These are phyloP conservation scores for Secale cereale DNA, from an alignment of 176 grass and related monocot genomes.

Conservation along the genomic window DNA sequence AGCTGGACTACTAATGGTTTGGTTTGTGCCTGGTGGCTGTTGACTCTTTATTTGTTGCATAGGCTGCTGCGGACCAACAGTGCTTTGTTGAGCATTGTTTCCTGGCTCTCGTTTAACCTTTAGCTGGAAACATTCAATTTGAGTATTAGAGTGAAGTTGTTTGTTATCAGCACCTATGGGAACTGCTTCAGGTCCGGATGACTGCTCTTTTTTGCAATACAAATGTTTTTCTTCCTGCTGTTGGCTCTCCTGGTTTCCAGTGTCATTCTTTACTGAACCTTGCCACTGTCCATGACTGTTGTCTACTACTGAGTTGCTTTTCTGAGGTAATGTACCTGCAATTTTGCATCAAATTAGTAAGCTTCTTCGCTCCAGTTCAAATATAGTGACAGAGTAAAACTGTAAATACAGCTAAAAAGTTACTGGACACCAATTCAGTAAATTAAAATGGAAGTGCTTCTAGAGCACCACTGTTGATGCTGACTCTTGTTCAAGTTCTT, in stretches of 20 bases:
- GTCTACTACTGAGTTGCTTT: conserved; percentile 45
- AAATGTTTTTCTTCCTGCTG: conserved; percentile 46
- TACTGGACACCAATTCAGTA: background rate
- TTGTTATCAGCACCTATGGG: conserved; percentile 21
- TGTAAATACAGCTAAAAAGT: background rate
- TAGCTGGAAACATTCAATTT: conserved; percentile 25
- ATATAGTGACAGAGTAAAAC: background rate
- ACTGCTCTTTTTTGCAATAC: conserved; percentile 37
- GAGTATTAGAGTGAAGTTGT: conserved; percentile 22
- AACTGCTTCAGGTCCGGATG: conserved; percentile 36
- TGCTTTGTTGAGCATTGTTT: conserved; percentile 48
- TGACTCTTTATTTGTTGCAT: conserved; percentile 55
- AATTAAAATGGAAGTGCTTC: background rate
- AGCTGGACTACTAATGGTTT: conserved; percentile 49
- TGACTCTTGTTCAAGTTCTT: conserved; percentile 2
- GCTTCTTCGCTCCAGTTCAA: background rate
- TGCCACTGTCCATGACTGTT: conserved; percentile 50
- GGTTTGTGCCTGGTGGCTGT: conserved; percentile 48
- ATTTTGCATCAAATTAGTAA: conserved; percentile 13
- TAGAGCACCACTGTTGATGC: background rate
- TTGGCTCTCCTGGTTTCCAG: conserved; percentile 47
- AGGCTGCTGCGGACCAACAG: conserved; percentile 40
- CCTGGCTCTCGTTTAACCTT: conserved; percentile 49
- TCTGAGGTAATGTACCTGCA: conserved; percentile 52
- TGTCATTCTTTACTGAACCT: conserved; percentile 40